Evolutionary conservation across 2,329 filamentous ascomycete species (phyloP).

Genomic region (Talaromyces atroroseus): DNA sequence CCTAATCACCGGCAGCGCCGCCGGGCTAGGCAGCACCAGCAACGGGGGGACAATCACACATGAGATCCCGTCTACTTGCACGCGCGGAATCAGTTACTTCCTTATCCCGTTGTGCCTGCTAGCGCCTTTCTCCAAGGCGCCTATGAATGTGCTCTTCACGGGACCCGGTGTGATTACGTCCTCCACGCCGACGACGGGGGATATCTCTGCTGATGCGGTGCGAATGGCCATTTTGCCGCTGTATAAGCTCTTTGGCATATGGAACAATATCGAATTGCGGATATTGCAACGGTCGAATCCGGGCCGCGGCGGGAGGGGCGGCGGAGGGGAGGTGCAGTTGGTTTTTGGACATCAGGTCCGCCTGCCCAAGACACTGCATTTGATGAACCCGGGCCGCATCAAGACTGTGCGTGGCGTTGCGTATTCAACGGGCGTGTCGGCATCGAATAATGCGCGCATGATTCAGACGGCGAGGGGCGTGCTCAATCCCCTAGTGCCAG

Average conservation of each 20-base stretch:
- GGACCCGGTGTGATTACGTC: slow-evolving; percentile 91
- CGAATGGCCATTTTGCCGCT: slow-evolving; percentile 87
- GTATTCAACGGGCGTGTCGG: slow-evolving; percentile 86
- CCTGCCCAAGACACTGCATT: slow-evolving; percentile 86
- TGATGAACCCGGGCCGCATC: slow-evolving; percentile 76
- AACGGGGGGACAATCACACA: slow-evolving; percentile 72
- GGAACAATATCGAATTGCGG: slow-evolving; percentile 75
- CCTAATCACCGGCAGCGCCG: slow-evolving; percentile 77
- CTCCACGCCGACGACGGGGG: slow-evolving; percentile 69
- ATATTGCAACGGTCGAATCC: slow-evolving; percentile 75
- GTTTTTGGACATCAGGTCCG: slow-evolving; percentile 90
- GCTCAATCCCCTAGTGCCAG: slow-evolving; percentile 76
- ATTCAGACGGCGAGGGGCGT: slow-evolving; percentile 85
- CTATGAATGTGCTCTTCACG: slow-evolving; percentile 83
- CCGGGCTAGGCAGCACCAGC: slow-evolving; percentile 63
- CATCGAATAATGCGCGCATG: slow-evolving; percentile 90
- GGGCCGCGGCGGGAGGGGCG: slow-evolving; percentile 67
- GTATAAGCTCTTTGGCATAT: slow-evolving; percentile 86
- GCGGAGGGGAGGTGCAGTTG: slow-evolving; percentile 87
- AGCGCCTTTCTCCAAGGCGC: slow-evolving; percentile 86
- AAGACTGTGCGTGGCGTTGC: slow-evolving; percentile 88
- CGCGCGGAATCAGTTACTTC: slow-evolving; percentile 84
- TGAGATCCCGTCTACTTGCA: slow-evolving; percentile 69
- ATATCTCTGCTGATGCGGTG: slow-evolving; percentile 88
- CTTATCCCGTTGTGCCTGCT: slow-evolving; percentile 82